Evolutionary conservation across 23 red algal species (phyloP), one percentile per base, ranked within the genome.

Genomic region (Gracilaria caudata): DNA sequence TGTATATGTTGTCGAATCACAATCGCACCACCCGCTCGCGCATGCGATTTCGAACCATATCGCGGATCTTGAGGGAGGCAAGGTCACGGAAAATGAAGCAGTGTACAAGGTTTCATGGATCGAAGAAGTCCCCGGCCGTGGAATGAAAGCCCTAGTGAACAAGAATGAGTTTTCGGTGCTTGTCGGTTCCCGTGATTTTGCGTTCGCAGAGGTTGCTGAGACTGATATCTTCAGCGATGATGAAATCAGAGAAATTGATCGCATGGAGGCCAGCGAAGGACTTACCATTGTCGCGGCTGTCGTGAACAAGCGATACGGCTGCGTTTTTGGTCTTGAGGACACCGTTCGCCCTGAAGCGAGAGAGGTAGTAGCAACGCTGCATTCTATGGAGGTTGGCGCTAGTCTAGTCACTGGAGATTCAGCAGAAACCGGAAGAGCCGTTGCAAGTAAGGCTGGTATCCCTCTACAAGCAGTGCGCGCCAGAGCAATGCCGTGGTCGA

Each of bases 361-460:
- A 41, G 64, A 63, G 17, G 89, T 97, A 4, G 80, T 97, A 10
- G 60, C 43, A 23, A 64, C 75, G 25, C 85, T 97, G 19, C 77
- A 85, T 38, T 70, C 60, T 16, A 70, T 85, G 81, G 6, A 36
- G 36, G 28, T 85, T 20, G 81, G 57, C 33, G 53, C 60, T 38
- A 63, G 80, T 38, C 85, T 98, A 74, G 92, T 92, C 39, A 98
- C 92, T 13, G 96, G 96, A 26, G 96, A 98, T 80, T 58, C 57
- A 24, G 46, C 51, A 9, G 80, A 68, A 23, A 85, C 90, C 0
- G 96, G 92, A 20, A n/a, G 32, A 24, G 71, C 83, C 6, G 87
- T 98, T 9, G 96, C 87, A 0, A 51, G 3, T 3, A 47, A 66
- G 61, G 65, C 86, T 34, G 93, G 93, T 23, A 98, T 98, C 24